Percentiles rank a stretch among this genome's conserved stretches.
Conservation (phyloP, 2,329 filamentous ascomycete genomes). For the Botrytis galanthina region DNA sequence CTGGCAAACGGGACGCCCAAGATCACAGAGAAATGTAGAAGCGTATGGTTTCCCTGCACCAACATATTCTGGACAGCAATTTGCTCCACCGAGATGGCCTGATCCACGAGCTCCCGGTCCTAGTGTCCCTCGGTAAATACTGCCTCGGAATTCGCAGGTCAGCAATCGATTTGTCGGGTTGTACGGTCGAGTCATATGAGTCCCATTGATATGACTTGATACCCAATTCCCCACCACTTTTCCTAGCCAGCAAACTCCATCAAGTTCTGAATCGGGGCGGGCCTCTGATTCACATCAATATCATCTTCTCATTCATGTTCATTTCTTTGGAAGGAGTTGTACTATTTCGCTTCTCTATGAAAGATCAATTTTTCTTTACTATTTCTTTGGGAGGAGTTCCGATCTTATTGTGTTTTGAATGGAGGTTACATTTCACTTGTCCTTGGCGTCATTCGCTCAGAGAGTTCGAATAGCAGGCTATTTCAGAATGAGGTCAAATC, state of each 20-base stretch:
- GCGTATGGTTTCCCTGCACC: no score
- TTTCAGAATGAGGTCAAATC: not conserved
- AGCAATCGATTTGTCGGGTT: no score
- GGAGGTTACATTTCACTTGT: not conserved
- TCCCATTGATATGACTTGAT: not conserved
- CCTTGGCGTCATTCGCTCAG: not conserved
- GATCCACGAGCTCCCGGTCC: no score
- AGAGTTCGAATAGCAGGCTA: not conserved
- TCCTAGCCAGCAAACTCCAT: not conserved
- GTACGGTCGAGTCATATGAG: not conserved
- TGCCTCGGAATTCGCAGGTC: no score
- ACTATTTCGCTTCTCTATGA: not conserved
- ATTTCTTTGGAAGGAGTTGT: not conserved
- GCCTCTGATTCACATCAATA: not conserved
- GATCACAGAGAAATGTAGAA: no score
- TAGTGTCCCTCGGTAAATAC: no score
- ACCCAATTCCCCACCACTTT: fast-evolving
- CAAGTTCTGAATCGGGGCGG: not conserved
- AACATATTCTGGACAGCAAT: no score
- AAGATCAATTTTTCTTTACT: not conserved
- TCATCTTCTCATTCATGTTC: not conserved
- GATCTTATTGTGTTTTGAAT: not conserved
- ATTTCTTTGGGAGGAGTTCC: not conserved
- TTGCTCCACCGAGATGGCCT: no score
- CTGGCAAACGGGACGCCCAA: no score